Base-by-base conservation (phyloP, 225 moss, liverwort and hornwort genomes). In the Ulota crispa region DNA sequence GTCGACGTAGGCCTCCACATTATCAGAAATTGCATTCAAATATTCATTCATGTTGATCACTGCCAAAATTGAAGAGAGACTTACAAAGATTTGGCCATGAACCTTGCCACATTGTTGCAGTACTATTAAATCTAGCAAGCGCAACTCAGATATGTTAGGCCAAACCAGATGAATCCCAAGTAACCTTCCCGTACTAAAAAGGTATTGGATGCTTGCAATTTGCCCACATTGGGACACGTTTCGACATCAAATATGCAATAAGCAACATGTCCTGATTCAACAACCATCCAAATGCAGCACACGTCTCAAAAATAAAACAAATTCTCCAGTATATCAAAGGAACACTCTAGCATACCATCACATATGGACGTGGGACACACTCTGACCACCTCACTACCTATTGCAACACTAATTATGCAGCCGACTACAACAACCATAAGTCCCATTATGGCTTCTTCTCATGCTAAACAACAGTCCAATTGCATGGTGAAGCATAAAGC, bases 231-330 rank as follows among this genome's bases (percentile, higher is more conserved):
- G 24, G 24, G 0, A 68, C 43, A 1, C 1, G 16, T 0, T n/a
- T n/a, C 0, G 3, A 68, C 8, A 43, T 68, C 0, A 26, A 0
- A 0, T 68, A 43, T 0, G n/a, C 8, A 0, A 3, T 68, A 0
- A 68, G 26, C 0, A 68, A 68, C 3, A 42, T 68, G 42, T 67
- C 42, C 0, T 0, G 3, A 0, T 68, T 42, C 3, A 23, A 3
- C 1, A 42, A 42, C 3, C 0, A 24, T 4, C 68, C 24, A 3
- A 13, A 3, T 3, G 15, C 1, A 3, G 2, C 68, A 0, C 39
- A 67, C 0, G 13, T 37, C 0, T 39, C 1, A 0, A 5, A 4
- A 0, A 5, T 39, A 2, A 39, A n/a, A 3, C 4, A 0, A 0
- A 67, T 39, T 0, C 1, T 67, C 0, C 39, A 39, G 5, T 67